Conservation (phyloP, 2,329 filamentous ascomycete genomes). For the Exophiala spinifera region DNA sequence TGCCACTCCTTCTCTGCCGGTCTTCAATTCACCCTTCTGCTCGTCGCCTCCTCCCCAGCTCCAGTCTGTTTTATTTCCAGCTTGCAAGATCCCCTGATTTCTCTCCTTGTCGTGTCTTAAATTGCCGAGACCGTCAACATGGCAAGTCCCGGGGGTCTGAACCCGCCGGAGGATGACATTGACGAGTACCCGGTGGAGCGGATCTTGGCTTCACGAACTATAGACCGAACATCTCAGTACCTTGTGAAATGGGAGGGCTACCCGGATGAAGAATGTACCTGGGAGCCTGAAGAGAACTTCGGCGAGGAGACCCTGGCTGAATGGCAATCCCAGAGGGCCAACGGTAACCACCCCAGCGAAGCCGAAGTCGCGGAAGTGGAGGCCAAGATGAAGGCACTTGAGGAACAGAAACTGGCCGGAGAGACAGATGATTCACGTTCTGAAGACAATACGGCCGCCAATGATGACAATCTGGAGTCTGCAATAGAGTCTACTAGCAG, state of each 20-base stretch:
- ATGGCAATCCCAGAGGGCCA: slow-evolving; percentile 38
- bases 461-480: too few species aligned
- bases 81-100: too few species aligned
- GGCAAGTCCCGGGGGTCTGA: neutral
- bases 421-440: too few species aligned
- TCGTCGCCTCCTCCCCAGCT: too few species aligned
- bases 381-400: slow-evolving; percentile 16
- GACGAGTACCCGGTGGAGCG: slow-evolving; percentile 55
- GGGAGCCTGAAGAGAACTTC: slow-evolving; percentile 50
- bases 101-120: too few species aligned
- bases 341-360: slow-evolving; percentile 26
- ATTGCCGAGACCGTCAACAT: neutral
- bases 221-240: slow-evolving; percentile 45
- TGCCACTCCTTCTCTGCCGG: too few species aligned
- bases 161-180: slow-evolving; percentile 34
- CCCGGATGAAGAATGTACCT: slow-evolving; percentile 54
- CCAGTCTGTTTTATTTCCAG: too few species aligned
- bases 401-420: neutral
- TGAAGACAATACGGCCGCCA: neutral
- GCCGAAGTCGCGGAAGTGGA: slow-evolving; percentile 17
- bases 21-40: too few species aligned
- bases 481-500: neutral
- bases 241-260: slow-evolving; percentile 66
- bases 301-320: slow-evolving; percentile 38
- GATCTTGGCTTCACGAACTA: slow-evolving; percentile 49